Base-by-base conservation (phyloP, 805 yeast species). In the Cyberlindnera sargentensis region DNA sequence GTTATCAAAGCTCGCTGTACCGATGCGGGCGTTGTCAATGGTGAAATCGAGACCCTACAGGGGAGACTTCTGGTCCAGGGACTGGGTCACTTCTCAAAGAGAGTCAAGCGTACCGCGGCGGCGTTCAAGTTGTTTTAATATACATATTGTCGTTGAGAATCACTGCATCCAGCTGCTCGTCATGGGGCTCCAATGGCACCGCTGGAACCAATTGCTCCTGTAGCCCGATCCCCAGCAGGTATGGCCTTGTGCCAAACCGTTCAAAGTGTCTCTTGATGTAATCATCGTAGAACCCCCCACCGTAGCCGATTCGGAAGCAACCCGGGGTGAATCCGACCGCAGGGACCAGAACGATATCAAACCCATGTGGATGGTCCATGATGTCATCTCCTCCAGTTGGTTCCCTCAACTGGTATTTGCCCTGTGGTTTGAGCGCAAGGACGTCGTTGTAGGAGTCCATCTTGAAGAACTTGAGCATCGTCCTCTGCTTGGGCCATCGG, bases 261-360 rank as follows among this genome's bases (percentile, higher is more conserved):
- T 50, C 44, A 8, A 48, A 25, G 51, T 78, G 78, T 40, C 83
- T 64, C 37, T 70, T 65, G 35, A 84, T 71, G 53, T 70, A 84
- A 53, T 82, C 87, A 60, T 91, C 99, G 60, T 93, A 91, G 61
- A 77, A 89, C 0, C 97, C 99, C 5, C 82, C 91, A 1, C 99
- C 99, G 59, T 88, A 95, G 1, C 99, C 99, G 42, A 91, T 59
- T 42, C 99, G 61, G 25, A 50, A 40, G 5, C 58, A 53, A 9
- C 57, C 49, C 9, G 32, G 50, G 1, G 85, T 73, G 61, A 86
- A 90, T 1, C 86, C 96, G 2, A 91, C 82, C 0, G 95, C 97
- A 0, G 98, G 98, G 0, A 91, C 70, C 6, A 91, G 63, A 6
- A 91, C 65, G 8, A 91, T 53, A 52, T 91, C 97, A 24, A 91